These are phyloP conservation scores for Raffaelea ambrosiae DNA, from an alignment of 2,329 filamentous ascomycete species.

Conservation along the genomic window DNA sequence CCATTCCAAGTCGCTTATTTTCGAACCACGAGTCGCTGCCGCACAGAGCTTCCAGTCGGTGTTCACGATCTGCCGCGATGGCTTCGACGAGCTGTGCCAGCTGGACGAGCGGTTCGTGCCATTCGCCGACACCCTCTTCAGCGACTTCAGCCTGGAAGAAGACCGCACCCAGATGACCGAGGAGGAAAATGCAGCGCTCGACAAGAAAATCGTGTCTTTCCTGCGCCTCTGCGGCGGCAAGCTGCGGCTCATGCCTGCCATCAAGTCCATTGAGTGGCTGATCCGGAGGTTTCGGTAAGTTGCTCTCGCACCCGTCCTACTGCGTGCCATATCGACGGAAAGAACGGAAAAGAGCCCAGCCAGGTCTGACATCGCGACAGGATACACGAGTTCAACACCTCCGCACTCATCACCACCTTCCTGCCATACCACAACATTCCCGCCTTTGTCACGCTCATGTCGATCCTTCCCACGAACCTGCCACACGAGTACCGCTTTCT, in stretches of 20 bases:
- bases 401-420: constrained; percentile 71
- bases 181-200: constrained; percentile 72
- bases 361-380: constrained; percentile 34
- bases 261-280: constrained; percentile 93
- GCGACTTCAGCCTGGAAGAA: constrained; percentile 82
- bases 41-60: constrained; percentile 86
- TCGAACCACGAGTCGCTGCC: constrained; percentile 75
- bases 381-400: constrained; percentile 85
- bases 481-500: constrained; percentile 75
- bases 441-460: constrained; percentile 76
- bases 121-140: constrained; percentile 78
- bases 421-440: constrained; percentile 85
- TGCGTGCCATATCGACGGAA: too few species aligned
- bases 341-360: neutral
- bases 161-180: constrained; percentile 79
- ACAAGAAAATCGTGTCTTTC: constrained; percentile 71
- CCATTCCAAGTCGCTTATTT: constrained; percentile 92
- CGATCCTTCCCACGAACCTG: constrained; percentile 71
- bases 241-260: constrained; percentile 73
- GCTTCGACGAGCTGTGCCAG: constrained; percentile 83
- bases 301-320: neutral
- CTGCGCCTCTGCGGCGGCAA: constrained; percentile 69
- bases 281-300: constrained; percentile 75
- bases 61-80: constrained; percentile 78
- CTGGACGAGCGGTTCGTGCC: constrained; percentile 70